phyloP scores from a whole-genome alignment of 1,139 yeast genomes.

The Hemisphaericaspora lyxosophila region DNA sequence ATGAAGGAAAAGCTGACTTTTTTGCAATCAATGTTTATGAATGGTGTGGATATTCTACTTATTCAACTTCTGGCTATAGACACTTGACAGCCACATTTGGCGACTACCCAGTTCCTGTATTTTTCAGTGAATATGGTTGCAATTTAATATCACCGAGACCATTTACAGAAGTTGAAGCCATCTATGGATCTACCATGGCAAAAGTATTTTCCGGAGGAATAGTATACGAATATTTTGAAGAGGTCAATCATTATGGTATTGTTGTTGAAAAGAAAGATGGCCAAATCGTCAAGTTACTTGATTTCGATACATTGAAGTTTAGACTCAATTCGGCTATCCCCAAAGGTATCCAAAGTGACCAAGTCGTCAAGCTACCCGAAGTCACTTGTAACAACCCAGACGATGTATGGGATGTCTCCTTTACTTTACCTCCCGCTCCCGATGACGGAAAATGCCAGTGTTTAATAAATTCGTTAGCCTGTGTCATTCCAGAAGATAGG shows the following conservation, averaged over 20 bases:
- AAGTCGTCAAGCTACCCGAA: conserved; percentile 1
- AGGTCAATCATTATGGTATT: conserved; percentile 35
- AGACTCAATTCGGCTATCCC: conserved; percentile 37
- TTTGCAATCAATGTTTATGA: conserved; percentile 64
- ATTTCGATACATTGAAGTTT: conserved; percentile 37
- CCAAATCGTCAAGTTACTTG: conserved; percentile 39
- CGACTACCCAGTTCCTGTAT: conserved; percentile 52
- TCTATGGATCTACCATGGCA: conserved; percentile 36
- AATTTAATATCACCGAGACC: conserved; percentile 55
- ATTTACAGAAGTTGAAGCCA: conserved; percentile 47
- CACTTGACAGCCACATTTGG: conserved; percentile 52
- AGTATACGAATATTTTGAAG: conserved; percentile 41
- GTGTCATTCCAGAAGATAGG: conserved; percentile 43
- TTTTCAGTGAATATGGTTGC: conserved; percentile 66
- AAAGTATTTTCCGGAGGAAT: conserved; percentile 45
- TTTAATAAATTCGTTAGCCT: conserved; percentile 48
- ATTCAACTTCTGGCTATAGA: conserved; percentile 54
- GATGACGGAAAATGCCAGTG: conserved; percentile 56
- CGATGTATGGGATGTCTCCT: conserved; percentile 43
- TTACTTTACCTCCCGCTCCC: conserved; percentile 54
- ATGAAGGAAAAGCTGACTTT: conserved; percentile 42
- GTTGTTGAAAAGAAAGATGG: conserved; percentile 29
- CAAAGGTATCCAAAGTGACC: conserved; percentile 9
- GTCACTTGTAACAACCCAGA: conserved; percentile 9
- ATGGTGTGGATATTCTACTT: conserved; percentile 67